Conservation (phyloP, 2,329 filamentous ascomycete species). For the Fusarium tuaranense region DNA sequence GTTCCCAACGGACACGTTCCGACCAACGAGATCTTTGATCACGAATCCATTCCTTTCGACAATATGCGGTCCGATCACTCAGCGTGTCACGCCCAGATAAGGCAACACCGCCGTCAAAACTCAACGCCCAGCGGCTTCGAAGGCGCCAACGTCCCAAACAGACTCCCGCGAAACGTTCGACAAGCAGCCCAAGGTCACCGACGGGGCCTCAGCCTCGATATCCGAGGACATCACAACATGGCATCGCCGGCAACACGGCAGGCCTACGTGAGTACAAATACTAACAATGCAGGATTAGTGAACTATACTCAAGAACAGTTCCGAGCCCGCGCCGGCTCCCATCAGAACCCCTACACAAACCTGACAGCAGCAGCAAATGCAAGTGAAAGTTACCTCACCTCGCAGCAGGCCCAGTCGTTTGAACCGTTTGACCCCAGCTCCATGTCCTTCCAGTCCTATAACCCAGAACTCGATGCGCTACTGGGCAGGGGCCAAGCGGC, state of each 20-base stretch:
- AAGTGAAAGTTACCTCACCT: conserved; percentile 68
- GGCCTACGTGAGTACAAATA: conserved; percentile 61
- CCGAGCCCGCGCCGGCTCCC: conserved; percentile 80
- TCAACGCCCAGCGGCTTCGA: conserved; percentile 86
- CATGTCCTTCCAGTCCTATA: conserved; percentile 62
- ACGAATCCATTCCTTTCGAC: conserved; percentile 75
- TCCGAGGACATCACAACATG: conserved; percentile 66
- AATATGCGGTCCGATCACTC: conserved; percentile 83
- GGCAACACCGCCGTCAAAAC: conserved; percentile 82
- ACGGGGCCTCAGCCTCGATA: conserved; percentile 87
- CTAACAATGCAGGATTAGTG: conserved; percentile 69
- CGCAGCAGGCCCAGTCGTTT: conserved; percentile 67
- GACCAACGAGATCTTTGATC: conserved; percentile 67
- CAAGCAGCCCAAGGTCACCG: conserved; percentile 68
- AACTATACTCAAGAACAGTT: conserved; percentile 74
- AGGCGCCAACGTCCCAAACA: conserved; percentile 76
- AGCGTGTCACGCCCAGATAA: conserved; percentile 72
- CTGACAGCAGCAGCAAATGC: conserved; percentile 49
- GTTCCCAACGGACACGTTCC: conserved; percentile 61
- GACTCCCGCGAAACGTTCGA: conserved; percentile 61
- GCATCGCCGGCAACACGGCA: conserved; percentile 46
- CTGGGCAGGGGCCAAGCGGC: conserved; percentile 61
- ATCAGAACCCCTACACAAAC: conserved; percentile 48
- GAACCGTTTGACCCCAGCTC: conserved; percentile 58
- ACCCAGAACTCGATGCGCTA: conserved; percentile 56